Evolutionary conservation across 1,139 yeast species (phyloP).

Genomic region (Taphrina populina): DNA sequence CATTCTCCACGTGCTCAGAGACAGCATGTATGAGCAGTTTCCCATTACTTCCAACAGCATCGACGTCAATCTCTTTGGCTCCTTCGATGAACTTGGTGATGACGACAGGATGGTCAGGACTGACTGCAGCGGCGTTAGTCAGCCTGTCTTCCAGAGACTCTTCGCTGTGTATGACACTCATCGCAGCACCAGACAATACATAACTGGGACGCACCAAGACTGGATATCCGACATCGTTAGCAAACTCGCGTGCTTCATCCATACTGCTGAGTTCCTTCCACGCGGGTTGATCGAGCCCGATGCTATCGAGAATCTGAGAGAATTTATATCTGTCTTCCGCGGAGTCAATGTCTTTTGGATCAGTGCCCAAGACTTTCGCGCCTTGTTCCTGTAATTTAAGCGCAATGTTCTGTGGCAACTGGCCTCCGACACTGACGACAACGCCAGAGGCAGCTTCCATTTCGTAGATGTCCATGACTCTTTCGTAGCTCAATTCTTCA

Average conservation of each 20-base stretch:
- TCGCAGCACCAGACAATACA: conserved; percentile 97
- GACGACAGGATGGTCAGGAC: conserved; percentile 95
- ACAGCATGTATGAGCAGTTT: conserved; percentile 88
- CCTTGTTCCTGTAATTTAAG: conserved; percentile 75
- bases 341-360: conserved; percentile 90
- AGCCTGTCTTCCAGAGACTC: conserved; percentile 77
- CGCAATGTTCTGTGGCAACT: conserved; percentile 95
- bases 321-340: conserved; percentile 99
- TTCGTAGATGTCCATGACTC: conserved; percentile 96
- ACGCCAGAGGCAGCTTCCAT: conserved; percentile 86
- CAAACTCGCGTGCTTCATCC: conserved; percentile 80
- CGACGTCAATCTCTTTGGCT: conserved; percentile 95
- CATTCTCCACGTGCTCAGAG: conserved; percentile 97
- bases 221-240: conserved; percentile 85
- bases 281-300: conserved; percentile 91
- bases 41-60: conserved; percentile 91
- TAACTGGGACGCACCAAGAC: conserved; percentile 97
- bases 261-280: conserved; percentile 94
- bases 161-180: conserved; percentile 83
- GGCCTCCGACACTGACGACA: conserved; percentile 96
- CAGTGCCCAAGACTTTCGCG: conserved; percentile 87
- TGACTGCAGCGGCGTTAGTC: conserved; percentile 84
- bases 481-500: conserved; percentile 90
- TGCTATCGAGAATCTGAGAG: conserved; percentile 87
- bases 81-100: conserved; percentile 93